Conservation (phyloP, 768 basidiomycete genomes). For the Psilocybe cyanescens region DNA sequence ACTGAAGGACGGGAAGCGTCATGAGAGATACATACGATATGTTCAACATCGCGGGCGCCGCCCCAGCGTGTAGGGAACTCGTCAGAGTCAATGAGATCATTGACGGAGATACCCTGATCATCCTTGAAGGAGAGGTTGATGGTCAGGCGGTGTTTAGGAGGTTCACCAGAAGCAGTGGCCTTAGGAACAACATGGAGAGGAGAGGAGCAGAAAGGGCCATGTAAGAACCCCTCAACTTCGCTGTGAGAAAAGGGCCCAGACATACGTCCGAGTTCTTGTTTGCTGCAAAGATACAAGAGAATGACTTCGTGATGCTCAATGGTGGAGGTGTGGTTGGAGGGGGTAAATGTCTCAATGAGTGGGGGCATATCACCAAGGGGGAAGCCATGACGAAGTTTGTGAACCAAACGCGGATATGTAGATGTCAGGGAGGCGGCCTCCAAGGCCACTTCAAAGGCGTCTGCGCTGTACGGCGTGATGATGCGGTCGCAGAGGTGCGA, state of each 20-base stretch:
- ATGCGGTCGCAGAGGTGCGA: too few relatives aligned
- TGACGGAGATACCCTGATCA: slow-evolving; percentile 16
- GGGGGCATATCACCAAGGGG: slow-evolving; percentile 35
- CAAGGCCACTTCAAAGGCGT: slow-evolving; percentile 28
- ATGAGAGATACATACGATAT: slow-evolving; percentile 16
- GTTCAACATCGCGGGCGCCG: slow-evolving; percentile 13
- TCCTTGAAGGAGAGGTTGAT: slow-evolving; percentile 23
- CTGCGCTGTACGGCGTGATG: too few relatives aligned
- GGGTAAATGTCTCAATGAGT: slow-evolving; percentile 16
- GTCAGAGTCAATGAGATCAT: slow-evolving; percentile 23
- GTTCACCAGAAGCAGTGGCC: slow-evolving; percentile 8
- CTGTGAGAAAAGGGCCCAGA: slow-evolving; percentile 25
- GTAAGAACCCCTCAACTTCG: slow-evolving; percentile 20
- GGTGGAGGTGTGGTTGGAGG: slow-evolving; percentile 22
- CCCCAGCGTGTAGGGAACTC: slow-evolving; percentile 29
- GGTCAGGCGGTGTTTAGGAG: slow-evolving; percentile 22
- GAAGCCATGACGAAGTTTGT: slow-evolving; percentile 34
- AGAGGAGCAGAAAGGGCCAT: slow-evolving; percentile 30
- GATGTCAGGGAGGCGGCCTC: slow-evolving; percentile 20
- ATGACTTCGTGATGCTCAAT: slow-evolving; percentile 10
- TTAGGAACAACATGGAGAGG: slow-evolving; percentile 21
- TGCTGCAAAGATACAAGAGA: slow-evolving; percentile 21
- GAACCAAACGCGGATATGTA: slow-evolving; percentile 30
- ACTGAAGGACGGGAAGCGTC: background rate
- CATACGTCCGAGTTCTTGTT: slow-evolving; percentile 22